A percentile compares a stretch with the other conserved stretches of the same genome.
Evolutionary conservation across 1,139 yeast species (phyloP).

Genomic region (Candida sp.): DNA sequence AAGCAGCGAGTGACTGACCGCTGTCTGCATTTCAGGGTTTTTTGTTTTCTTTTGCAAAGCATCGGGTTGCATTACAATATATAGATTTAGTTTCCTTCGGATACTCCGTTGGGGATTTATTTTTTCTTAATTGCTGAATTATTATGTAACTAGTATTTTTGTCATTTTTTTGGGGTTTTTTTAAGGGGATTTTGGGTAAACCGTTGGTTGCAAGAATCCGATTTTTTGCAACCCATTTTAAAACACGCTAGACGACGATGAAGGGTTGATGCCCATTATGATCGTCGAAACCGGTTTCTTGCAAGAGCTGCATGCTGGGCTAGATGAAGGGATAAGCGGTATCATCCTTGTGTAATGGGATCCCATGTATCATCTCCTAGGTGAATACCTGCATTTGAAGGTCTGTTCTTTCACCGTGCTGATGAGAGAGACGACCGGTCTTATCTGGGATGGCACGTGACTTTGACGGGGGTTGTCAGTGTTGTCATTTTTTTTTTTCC

Average conservation of each 20-base stretch:
- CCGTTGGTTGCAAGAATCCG: not conserved
- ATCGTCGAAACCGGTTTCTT: not conserved
- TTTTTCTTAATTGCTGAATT: not conserved
- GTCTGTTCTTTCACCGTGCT: not conserved
- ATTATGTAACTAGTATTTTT: not conserved
- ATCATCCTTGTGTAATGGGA: not conserved
- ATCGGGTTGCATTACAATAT: not conserved
- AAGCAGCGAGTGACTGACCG: not conserved
- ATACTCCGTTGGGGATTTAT: not conserved
- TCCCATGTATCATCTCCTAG: not conserved
- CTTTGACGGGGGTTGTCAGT: not conserved
- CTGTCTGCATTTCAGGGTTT: too few relatives aligned
- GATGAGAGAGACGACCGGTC: not conserved
- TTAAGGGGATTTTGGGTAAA: not conserved
- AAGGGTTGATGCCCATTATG: not conserved
- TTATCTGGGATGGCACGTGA: not conserved
- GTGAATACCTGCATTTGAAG: slow-evolving; percentile 1
- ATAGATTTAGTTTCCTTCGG: not conserved
- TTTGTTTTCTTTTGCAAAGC: too few relatives aligned
- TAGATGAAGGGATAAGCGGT: not conserved
- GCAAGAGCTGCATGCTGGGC: not conserved
- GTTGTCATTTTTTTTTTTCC: not conserved
- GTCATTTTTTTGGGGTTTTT: not conserved
- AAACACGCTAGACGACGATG: too few relatives aligned
- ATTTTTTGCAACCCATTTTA: not conserved